Percentiles rank a stretch among this genome's conserved stretches.
Conservation (phyloP, 345 rosid species). For the Rubroshorea leprosula region DNA sequence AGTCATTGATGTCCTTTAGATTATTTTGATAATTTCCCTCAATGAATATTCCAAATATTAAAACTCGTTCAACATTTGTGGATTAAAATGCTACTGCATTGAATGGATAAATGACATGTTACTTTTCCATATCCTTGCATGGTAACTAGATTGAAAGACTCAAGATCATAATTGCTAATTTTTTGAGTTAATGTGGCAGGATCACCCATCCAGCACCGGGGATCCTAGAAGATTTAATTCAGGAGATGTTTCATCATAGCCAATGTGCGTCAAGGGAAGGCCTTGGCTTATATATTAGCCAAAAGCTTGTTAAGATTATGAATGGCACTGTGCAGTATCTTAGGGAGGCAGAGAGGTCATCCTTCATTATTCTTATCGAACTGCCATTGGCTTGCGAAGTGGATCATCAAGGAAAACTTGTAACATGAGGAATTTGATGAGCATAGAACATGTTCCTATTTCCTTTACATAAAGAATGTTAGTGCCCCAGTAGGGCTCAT, state of each 20-base stretch:
- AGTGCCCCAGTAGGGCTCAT: too few relatives aligned
- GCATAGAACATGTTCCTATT: too few relatives aligned
- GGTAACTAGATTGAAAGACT: background rate
- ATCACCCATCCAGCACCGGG: constrained; percentile 84
- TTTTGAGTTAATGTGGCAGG: constrained; percentile 26
- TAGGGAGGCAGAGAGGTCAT: constrained; percentile 62
- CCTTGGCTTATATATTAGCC: constrained; percentile 60
- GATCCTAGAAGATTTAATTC: constrained; percentile 58
- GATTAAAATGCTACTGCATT: too few relatives aligned
- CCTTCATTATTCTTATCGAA: constrained; percentile 58
- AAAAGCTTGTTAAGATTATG: constrained; percentile 77
- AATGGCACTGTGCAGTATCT: constrained; percentile 71
- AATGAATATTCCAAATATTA: too few relatives aligned
- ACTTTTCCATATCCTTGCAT: background rate
- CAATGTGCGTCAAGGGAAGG: constrained; percentile 70
- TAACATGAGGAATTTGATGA: too few relatives aligned
- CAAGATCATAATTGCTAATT: background rate
- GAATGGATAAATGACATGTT: too few relatives aligned
- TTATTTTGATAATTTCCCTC: too few relatives aligned
- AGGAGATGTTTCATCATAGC: constrained; percentile 60
- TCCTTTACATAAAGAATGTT: too few relatives aligned
- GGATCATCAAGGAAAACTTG: background rate
- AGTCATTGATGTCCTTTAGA: too few relatives aligned
- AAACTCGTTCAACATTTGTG: too few relatives aligned
- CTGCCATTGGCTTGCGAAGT: constrained; percentile 41